Evolutionary conservation across 345 rosid genomes (phyloP).

Genomic region (Psidium friedrichsthalianum): DNA sequence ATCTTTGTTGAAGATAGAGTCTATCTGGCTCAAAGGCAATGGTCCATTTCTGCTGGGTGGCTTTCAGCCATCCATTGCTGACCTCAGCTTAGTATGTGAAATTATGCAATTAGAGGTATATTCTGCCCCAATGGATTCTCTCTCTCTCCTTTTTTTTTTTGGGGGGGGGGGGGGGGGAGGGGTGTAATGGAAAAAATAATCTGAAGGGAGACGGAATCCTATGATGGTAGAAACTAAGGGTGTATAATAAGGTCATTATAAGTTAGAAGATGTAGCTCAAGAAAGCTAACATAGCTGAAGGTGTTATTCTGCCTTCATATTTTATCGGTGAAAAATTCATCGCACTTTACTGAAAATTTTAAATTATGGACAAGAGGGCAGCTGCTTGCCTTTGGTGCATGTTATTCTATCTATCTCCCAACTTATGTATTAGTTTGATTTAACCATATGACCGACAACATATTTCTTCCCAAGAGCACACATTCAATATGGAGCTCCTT

Average conservation of each 20-base stretch:
- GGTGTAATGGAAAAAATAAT: not conserved
- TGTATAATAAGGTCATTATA: not conserved
- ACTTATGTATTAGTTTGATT: not conserved
- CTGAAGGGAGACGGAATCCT: not conserved
- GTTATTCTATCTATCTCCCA: not conserved
- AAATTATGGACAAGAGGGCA: not conserved
- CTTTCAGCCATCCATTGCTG: slow-evolving; percentile 79
- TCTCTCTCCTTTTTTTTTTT: not conserved
- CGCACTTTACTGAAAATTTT: not conserved
- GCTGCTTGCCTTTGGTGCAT: not conserved
- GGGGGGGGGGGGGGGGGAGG: no score
- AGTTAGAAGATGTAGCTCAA: not conserved
- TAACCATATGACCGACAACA: not conserved
- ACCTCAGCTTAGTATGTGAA: slow-evolving; percentile 78
- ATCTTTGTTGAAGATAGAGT: slow-evolving; percentile 51
- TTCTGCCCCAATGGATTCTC: not conserved
- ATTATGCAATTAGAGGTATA: slow-evolving; percentile 24
- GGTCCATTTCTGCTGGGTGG: slow-evolving; percentile 58
- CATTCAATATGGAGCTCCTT: not conserved
- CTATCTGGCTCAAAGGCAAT: slow-evolving; percentile 69
- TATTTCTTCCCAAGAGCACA: not conserved
- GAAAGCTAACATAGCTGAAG: not conserved
- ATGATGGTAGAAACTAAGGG: not conserved
- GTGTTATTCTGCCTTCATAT: not conserved
- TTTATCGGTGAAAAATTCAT: not conserved